Conservation (phyloP, 768 basidiomycete genomes). For the Calocybe cyanea region DNA sequence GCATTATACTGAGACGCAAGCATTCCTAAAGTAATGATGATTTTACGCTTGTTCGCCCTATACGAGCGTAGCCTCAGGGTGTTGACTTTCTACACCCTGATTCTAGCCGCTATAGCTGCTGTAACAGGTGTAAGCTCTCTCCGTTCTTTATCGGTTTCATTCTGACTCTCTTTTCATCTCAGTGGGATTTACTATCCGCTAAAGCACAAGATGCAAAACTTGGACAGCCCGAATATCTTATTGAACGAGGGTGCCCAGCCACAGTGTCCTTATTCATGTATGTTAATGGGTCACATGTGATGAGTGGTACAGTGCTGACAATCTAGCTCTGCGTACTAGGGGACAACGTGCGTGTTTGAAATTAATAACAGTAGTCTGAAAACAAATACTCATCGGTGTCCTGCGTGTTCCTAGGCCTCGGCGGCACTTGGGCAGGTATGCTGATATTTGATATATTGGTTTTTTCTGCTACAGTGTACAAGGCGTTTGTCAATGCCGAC, state of each 20-base stretch:
- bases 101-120: slow-evolving; percentile 18
- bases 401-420: slow-evolving; percentile 29
- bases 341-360: background rate
- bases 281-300: too few species aligned
- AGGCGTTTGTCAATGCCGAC: slow-evolving; percentile 27
- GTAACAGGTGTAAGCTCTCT: slow-evolving; percentile 30
- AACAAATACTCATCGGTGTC: background rate
- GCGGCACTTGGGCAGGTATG: slow-evolving; percentile 33
- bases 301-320: too few species aligned
- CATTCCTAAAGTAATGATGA: slow-evolving; percentile 22
- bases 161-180: background rate
- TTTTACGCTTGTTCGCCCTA: slow-evolving; percentile 41
- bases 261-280: slow-evolving; percentile 20
- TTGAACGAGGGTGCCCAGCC: slow-evolving; percentile 21
- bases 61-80: slow-evolving; percentile 31
- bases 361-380: too few species aligned
- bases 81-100: slow-evolving; percentile 22
- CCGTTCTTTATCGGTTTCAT: background rate
- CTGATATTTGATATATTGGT: slow-evolving; percentile 37
- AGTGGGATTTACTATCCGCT: slow-evolving; percentile 25
- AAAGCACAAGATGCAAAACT: slow-evolving; percentile 10
- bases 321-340: background rate
- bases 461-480: slow-evolving; percentile 37
- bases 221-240: slow-evolving; percentile 9
- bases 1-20: too few species aligned